Conservation (phyloP, 2,329 filamentous ascomycete genomes). For the Dactylonectria macrodidyma region DNA sequence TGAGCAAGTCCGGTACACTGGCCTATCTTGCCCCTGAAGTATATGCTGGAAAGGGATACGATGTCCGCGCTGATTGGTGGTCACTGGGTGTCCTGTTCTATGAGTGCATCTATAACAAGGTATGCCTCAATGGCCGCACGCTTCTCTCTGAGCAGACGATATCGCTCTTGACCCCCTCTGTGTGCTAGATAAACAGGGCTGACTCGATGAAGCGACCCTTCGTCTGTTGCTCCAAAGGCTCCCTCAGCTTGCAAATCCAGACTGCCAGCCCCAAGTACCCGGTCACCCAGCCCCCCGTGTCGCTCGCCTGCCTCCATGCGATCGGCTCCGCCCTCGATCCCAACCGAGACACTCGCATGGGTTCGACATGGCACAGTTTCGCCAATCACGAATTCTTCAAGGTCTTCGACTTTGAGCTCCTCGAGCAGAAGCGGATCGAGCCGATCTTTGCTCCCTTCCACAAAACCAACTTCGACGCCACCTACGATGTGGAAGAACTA, state of each 20-base stretch:
- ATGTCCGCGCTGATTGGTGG: conserved; percentile 97
- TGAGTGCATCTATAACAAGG: conserved; percentile 99
- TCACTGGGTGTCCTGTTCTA: conserved; percentile 98
- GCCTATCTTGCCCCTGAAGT: conserved; percentile 97
- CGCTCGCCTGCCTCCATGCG: no score
- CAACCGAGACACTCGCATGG: no score
- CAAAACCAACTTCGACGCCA: no score
- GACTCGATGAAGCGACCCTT: conserved; percentile 80
- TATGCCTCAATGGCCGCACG: conserved; percentile 52
- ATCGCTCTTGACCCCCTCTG: background rate
- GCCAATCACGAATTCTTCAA: no score
- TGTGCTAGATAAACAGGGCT: background rate
- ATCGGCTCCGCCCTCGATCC: no score
- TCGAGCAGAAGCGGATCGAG: no score
- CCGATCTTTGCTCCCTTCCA: no score
- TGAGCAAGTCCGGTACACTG: conserved; percentile 96
- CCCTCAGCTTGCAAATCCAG: conserved; percentile 82
- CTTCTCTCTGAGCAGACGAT: background rate
- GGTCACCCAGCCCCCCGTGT: no score
- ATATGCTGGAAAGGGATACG: conserved; percentile 91
- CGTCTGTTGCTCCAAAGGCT: conserved; percentile 84
- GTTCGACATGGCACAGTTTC: no score
- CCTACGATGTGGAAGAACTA: no score
- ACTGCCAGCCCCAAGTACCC: conserved; percentile 88
- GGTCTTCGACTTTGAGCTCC: no score